phyloP scores from a whole-genome alignment of 352 stramenopile species.

The Plasmopara muralis region DNA sequence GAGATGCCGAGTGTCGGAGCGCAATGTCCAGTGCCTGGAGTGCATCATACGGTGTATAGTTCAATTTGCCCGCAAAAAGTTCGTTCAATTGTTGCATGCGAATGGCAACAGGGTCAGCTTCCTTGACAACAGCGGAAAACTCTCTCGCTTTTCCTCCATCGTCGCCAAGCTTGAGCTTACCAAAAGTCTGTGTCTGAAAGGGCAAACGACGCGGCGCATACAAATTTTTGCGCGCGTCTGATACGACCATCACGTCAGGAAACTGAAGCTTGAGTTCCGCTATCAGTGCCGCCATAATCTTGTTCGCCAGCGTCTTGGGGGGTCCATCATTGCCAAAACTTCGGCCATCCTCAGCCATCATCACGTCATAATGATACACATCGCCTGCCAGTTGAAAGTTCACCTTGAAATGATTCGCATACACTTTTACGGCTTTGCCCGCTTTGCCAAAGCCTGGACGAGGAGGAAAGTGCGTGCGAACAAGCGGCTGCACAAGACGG shows the following conservation, averaged over 20 bases:
- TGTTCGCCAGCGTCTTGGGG: conserved; percentile 45
- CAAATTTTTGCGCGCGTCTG: conserved; percentile 51
- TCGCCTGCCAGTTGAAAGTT: conserved; percentile 40
- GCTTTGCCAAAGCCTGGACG: conserved; percentile 52
- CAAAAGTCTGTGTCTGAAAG: conserved; percentile 41
- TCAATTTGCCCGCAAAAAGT: conserved; percentile 46
- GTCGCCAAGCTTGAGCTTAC: conserved; percentile 28
- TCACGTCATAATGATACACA: conserved; percentile 70
- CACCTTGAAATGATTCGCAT: conserved; percentile 66
- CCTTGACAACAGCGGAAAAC: conserved; percentile 52
- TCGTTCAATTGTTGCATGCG: conserved; percentile 55
- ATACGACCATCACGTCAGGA: conserved; percentile 33
- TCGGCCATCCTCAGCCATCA: conserved; percentile 35
- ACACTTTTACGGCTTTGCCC: conserved; percentile 33
- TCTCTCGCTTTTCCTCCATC: conserved; percentile 33
- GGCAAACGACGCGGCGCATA: conserved; percentile 39
- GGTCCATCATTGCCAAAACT: conserved; percentile 41
- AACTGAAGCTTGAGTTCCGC: conserved; percentile 32
- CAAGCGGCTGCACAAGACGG: conserved; percentile 28
- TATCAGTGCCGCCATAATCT: conserved; percentile 53
- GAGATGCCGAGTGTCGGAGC: conserved; percentile 49
- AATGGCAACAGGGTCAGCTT: conserved; percentile 46
- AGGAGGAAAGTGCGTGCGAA: conserved; percentile 38
- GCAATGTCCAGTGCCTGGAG: conserved; percentile 69
- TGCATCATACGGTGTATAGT: conserved; percentile 69